These are phyloP conservation scores for Gyrodon lividus DNA, from an alignment of 768 basidiomycete species.

Conservation along the genomic window DNA sequence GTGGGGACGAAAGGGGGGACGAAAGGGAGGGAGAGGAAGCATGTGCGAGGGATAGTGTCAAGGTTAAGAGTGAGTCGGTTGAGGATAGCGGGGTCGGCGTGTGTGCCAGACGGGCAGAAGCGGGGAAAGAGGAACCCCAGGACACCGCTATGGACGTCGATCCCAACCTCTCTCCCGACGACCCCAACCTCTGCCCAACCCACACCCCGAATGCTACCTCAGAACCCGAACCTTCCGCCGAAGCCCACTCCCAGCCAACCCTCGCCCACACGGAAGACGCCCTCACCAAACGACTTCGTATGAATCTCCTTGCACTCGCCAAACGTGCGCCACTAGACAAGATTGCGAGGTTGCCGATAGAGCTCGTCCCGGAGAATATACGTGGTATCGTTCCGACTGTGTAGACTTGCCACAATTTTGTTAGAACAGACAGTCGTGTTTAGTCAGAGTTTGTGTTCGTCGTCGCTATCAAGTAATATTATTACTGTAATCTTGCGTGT, in stretches of 20 bases:
- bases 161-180: conserved; percentile 2
- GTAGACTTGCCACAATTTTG: not conserved
- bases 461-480: not conserved
- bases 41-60: not conserved
- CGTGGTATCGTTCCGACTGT: conserved; percentile 60
- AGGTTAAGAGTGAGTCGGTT: conserved; percentile 14
- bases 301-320: conserved; percentile 75
- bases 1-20: not conserved
- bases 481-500: not conserved
- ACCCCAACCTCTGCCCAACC: not conserved
- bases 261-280: conserved; percentile 42
- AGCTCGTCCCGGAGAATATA: conserved; percentile 65
- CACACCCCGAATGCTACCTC: not conserved
- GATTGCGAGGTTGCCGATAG: conserved; percentile 60
- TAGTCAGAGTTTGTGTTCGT: not conserved
- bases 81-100: not conserved
- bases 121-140: conserved; percentile 10
- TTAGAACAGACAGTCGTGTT: no score
- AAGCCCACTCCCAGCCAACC: conserved; percentile 1
- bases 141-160: conserved; percentile 22
- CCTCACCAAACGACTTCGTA: conserved; percentile 53
- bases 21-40: conserved; percentile 1
- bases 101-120: not conserved
- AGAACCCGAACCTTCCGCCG: not conserved
- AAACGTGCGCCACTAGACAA: conserved; percentile 76